phyloP scores from a whole-genome alignment of 2,329 filamentous ascomycete species.

The Fusarium nurragi region DNA sequence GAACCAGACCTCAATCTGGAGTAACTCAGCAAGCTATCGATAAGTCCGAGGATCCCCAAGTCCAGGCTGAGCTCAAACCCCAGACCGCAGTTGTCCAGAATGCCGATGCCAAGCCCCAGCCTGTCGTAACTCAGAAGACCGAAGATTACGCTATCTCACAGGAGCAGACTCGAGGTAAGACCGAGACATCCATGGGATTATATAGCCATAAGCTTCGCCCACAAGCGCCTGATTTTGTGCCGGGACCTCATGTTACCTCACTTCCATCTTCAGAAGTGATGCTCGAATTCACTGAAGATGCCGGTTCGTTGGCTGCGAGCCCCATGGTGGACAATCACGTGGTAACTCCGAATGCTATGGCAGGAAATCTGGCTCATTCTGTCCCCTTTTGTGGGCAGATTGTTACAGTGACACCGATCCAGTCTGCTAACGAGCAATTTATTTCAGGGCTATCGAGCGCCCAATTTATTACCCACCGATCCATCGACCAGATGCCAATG shows the following conservation, averaged over 20 bases:
- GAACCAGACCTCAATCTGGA: background rate
- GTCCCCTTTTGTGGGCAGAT: conserved; percentile 22
- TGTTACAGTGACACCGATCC: conserved; percentile 27
- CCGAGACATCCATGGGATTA: background rate
- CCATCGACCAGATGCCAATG: background rate
- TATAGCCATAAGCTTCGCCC: conserved; percentile 24
- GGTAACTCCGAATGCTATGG: background rate
- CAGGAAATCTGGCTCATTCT: background rate
- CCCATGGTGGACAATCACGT: background rate
- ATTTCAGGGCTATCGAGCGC: conserved; percentile 28
- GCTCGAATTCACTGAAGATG: background rate
- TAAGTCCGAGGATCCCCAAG: background rate
- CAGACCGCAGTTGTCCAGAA: background rate
- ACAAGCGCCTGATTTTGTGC: conserved; percentile 31
- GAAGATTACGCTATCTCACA: background rate
- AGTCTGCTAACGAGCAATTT: conserved; percentile 33
- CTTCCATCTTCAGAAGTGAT: background rate
- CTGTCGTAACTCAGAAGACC: background rate
- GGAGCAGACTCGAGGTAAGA: conserved; percentile 21
- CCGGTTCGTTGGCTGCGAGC: background rate
- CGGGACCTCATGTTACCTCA: background rate
- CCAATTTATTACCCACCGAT: conserved; percentile 21
- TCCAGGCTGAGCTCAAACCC: conserved; percentile 11
- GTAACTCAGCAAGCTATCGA: background rate
- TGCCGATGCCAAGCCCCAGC: background rate